These are phyloP conservation scores for Blastomyces silverae DNA, from an alignment of 2,329 filamentous ascomycete genomes.

Conservation along the genomic window DNA sequence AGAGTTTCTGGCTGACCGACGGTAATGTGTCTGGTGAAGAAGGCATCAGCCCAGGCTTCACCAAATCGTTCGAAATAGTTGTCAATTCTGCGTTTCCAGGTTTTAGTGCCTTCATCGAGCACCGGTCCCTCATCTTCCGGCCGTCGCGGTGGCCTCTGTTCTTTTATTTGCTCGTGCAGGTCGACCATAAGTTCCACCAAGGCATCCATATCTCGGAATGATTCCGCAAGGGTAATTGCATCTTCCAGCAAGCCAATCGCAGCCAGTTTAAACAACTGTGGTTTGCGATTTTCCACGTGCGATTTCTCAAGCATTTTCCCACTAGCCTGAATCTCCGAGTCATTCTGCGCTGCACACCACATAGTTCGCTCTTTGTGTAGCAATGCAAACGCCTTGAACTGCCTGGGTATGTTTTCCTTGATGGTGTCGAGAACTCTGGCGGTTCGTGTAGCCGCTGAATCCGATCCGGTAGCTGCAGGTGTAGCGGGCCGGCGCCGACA, in stretches of 20 bases:
- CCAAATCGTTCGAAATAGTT: slow-evolving; percentile 48
- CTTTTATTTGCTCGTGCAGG: slow-evolving; percentile 35
- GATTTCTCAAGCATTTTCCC: slow-evolving; percentile 44
- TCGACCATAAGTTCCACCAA: slow-evolving; percentile 49
- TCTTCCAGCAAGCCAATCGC: slow-evolving; percentile 51
- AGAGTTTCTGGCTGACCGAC: slow-evolving; percentile 60
- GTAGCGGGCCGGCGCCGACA: slow-evolving; percentile 34
- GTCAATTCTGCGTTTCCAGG: slow-evolving; percentile 31
- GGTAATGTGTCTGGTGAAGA: slow-evolving; percentile 70
- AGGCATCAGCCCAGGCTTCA: slow-evolving; percentile 54
- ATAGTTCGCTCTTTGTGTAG: slow-evolving; percentile 54
- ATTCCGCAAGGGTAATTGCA: slow-evolving; percentile 56
- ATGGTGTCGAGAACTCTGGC: slow-evolving; percentile 39
- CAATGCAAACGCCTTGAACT: slow-evolving; percentile 54
- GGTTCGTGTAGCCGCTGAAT: slow-evolving; percentile 30
- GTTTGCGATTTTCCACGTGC: slow-evolving; percentile 41
- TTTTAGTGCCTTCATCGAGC: slow-evolving; percentile 29
- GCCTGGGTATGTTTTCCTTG: slow-evolving; percentile 45
- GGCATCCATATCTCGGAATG: slow-evolving; percentile 56
- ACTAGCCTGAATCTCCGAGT: slow-evolving; percentile 44
- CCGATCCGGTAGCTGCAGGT: slow-evolving; percentile 25
- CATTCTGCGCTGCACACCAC: slow-evolving; percentile 51
- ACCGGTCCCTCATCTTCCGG: slow-evolving; percentile 18
- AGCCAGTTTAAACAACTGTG: slow-evolving; percentile 43
- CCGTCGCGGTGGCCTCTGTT: slow-evolving; percentile 21